Evolutionary conservation across 176 grass and related monocot genomes (phyloP), one percentile per base, ranked within the genome.

Genomic region (Aegilops umbellulata): DNA sequence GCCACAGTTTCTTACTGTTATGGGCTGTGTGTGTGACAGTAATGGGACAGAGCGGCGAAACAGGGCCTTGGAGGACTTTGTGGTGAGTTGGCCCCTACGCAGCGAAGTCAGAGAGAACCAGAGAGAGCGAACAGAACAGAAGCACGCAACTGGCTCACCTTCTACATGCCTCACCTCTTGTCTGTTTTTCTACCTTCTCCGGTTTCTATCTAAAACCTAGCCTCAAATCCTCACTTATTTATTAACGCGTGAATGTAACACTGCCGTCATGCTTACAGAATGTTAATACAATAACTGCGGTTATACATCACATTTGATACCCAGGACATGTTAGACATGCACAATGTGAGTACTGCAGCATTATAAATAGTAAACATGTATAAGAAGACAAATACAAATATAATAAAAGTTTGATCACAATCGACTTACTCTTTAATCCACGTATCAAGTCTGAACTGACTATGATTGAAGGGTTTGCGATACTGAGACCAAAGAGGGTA

Each of bases 371-470:
- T 35, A 68, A 87, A 74, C 32, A 78, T 82, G 82, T 32, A 26
- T 17, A 71, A 29, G 61, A 72, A 73, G 30, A 72, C 6, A 80
- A 60, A 81, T 57, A 29, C 8, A 60, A 81, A 44, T 82, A 86
- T 36, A 78, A 53, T 42, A 70, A 17, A 85, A 86, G 27, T 13
- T 65, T 70, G 4, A 12, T 63, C 41, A 76, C 20, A 23, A 80
- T 65, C 5, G 78, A 88, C 96, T 95, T 92, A 98, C 96, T 95
- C 79, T 95, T 98, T 87, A 98, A 82, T 41, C 82, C 62, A 76
- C 81, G 90, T 60, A 98, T 78, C 88, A 95, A 78, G 74, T 95
- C 82, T 53, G 93, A 83, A 84, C 91, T 92, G 71, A 98, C 66
- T 86, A 84, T 80, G 65, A 98, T 83, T 75, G 96, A 95, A 74